phyloP scores from a whole-genome alignment of 352 stramenopile species.

The Phytophthora hybrid region DNA sequence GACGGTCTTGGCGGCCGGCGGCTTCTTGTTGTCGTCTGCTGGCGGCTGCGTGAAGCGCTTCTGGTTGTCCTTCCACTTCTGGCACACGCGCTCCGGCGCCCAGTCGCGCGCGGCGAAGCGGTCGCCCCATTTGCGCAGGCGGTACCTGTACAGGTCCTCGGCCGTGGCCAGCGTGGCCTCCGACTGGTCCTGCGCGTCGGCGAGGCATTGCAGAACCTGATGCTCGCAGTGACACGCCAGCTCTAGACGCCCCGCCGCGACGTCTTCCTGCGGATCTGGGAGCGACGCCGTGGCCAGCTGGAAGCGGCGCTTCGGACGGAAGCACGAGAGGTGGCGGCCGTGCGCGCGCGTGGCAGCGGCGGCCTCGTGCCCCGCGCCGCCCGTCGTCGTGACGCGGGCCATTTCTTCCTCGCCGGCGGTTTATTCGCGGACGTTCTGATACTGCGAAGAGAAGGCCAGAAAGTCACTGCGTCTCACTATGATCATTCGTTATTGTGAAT shows the following conservation, averaged over 20 bases:
- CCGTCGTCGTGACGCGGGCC: neutral
- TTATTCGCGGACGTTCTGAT: neutral
- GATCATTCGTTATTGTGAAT: neutral
- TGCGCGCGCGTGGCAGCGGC: slow-evolving; percentile 27
- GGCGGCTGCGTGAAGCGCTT: slow-evolving; percentile 51
- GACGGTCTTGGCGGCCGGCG: slow-evolving; percentile 37
- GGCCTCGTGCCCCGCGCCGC: too few species aligned
- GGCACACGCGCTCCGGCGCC: slow-evolving; percentile 59
- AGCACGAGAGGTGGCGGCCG: slow-evolving; percentile 66
- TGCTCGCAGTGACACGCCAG: slow-evolving; percentile 55
- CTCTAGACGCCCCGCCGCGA: slow-evolving; percentile 15
- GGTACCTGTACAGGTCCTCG: slow-evolving; percentile 42
- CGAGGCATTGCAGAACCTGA: slow-evolving; percentile 55
- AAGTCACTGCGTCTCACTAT: neutral
- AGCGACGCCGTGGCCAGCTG: slow-evolving; percentile 16
- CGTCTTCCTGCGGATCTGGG: slow-evolving; percentile 1
- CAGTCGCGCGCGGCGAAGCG: slow-evolving; percentile 67
- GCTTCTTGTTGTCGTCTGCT: slow-evolving; percentile 23
- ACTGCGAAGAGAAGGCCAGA: neutral
- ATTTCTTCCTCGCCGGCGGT: neutral
- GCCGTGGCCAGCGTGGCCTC: slow-evolving; percentile 26
- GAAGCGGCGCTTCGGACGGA: slow-evolving; percentile 70
- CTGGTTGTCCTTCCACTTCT: slow-evolving; percentile 81
- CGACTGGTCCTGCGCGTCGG: slow-evolving; percentile 21
- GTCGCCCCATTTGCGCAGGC: slow-evolving; percentile 63